phyloP scores from a whole-genome alignment of 768 basidiomycete genomes.

The Tricholoma terreum region DNA sequence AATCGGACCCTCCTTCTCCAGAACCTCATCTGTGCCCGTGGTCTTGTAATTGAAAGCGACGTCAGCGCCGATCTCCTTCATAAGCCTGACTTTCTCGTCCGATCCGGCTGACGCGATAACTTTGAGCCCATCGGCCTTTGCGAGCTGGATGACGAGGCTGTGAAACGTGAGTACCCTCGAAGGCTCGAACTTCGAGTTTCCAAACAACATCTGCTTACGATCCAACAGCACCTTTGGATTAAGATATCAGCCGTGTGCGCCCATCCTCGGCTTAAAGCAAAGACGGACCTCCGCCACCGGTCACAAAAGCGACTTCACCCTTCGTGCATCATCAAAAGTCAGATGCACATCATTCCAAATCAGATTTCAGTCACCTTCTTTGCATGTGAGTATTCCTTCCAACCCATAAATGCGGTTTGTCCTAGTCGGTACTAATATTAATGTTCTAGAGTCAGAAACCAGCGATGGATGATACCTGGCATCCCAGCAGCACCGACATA shows the following conservation, averaged over 20 bases:
- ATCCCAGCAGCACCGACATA: conserved; percentile 54
- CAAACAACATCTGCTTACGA: conserved; percentile 37
- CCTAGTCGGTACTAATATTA: conserved; percentile 17
- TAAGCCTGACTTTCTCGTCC: conserved; percentile 38
- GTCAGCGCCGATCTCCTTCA: conserved; percentile 32
- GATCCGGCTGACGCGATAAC: conserved; percentile 41
- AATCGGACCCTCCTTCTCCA: conserved; percentile 34
- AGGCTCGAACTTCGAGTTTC: no score
- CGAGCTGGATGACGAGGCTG: conserved; percentile 10
- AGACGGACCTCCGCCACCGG: conserved; percentile 34
- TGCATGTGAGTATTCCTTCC: conserved; percentile 38
- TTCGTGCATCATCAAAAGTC: conserved; percentile 5
- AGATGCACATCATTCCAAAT: no score
- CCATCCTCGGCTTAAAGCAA: background rate
- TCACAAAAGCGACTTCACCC: conserved; percentile 42
- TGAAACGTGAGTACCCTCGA: background rate
- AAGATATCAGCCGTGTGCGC: background rate
- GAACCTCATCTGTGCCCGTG: conserved; percentile 20
- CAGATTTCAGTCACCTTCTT: conserved; percentile 28
- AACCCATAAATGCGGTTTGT: conserved; percentile 37
- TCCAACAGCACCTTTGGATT: conserved; percentile 47
- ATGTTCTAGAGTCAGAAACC: background rate
- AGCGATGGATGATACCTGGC: conserved; percentile 38
- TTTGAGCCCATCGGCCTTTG: conserved; percentile 37
- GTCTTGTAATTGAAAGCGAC: conserved; percentile 32